Evolutionary conservation across 1,284 basidiomycete species (phyloP), one percentile per base, ranked within the genome.

Genomic region (Cutaneotrichosporon mucoides): DNA sequence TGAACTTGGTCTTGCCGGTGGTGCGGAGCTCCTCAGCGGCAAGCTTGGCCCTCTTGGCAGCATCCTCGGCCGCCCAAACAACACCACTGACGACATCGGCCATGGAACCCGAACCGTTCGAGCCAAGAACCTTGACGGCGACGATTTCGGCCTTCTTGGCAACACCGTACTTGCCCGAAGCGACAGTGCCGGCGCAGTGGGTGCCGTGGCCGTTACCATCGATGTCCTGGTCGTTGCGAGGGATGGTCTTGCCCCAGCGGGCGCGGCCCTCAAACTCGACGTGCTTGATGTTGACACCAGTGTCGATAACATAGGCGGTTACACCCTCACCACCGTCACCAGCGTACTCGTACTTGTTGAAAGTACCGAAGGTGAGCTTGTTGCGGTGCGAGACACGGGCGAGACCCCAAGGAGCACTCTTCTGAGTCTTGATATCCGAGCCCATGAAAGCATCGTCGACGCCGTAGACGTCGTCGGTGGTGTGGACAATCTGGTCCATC

Each of bases 51-150:
- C 79, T 77, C 53, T 79, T 73, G 52, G 72, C 76, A 35, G 93
- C 90, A 33, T 84, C 73, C 48, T 82, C 78, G 16, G 88, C 85
- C 60, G 93, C 94, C 85, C 87, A 99, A 40, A 75, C 66, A 61
- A 96, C 91, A 75, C 93, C 94, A 15, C 82, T 84, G 56, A 98
- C 83, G 68, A 98, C 95, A 72, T 98, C 94, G 53, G 89, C 88
- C 92, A 96, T 97, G 62, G 88, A 85, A n/a, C 96, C 96, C 62
- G 87, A 89, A 49, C 96, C 96, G 70, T 92, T 89, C 55, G 88
- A 86, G 35, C 92, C 92, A 56, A 99, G 85, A 24, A 99, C 96
- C 84, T 99, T 99, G 81, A 99, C 95, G 53, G 96, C 96, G 66
- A 92, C 86, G 65, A 99, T 84, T 56, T 76, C 85, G 51, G 93